Evolutionary conservation across 2,329 filamentous ascomycete genomes (phyloP), one percentile per base, ranked within the genome.

Genomic region (Gnomoniopsis smithogilvyi): DNA sequence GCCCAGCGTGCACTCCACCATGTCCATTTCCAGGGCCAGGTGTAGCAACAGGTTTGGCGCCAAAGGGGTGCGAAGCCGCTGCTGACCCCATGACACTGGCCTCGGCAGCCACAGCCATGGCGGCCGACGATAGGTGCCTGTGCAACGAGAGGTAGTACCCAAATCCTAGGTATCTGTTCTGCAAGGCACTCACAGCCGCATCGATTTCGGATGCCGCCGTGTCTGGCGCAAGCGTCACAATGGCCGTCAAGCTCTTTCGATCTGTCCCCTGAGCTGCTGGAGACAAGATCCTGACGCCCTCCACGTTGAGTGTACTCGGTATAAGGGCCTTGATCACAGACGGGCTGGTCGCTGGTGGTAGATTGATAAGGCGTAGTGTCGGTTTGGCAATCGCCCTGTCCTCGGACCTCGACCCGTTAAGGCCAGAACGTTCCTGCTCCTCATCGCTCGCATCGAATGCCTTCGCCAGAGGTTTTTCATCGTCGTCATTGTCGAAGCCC

Each of bases 201-300:
- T 97, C 92, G 56, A 97, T 93, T 58, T 96, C 91, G 24, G 87
- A 89, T 0, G 89, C 89, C 0, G 92, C 85, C 0, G 92, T 95
- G 64, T 95, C 91, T 59, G 89, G 86, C 1, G 89, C 86, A 33
- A 96, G 75, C 0, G 89, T 92, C 49, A 95, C 89, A 66, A 96
- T 91, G 4, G 92, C 92, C 17, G 90, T 82, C 36, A 85, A 81
- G 2, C 88, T 89, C 68, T 87, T 92, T 60, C 89, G 83, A 65
- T 93, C 89, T 2, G 78, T 81, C 14, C 74, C 74, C 1, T 82
- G 74, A 2, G 79, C 80, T 14, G 75, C 69, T 0, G 81, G 74
- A 3, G 86, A 82, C 30, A 90, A 73, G 33, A 95, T 85, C 67
- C 88, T 89, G 53, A 96, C 86, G 62, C 85, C 82, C 67, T 94